Base-by-base conservation (phyloP, 2,329 filamentous ascomycete genomes). In the Dactylonectria macrodidyma region DNA sequence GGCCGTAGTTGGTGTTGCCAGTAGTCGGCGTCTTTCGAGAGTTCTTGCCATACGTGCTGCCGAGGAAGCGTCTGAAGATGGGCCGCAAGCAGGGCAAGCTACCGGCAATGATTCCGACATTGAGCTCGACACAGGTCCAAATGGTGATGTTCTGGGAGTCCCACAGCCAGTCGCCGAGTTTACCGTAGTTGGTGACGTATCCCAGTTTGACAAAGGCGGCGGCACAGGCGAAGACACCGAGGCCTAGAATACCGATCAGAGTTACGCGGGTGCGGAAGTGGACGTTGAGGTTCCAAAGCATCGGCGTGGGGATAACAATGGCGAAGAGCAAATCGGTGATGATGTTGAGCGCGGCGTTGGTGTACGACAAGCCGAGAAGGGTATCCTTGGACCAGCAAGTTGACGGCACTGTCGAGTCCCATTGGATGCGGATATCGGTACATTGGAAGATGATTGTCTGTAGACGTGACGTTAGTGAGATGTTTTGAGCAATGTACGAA, bases 361-460 rank as follows among this genome's bases (percentile, higher is more conserved):
- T 80, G 65, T 85, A 86, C 11, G 81, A 81, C 2, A 88, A 75
- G 1, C 73, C 78, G 34, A 83, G 78, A 5, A 87, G 75, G 0
- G 81, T 84, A 1, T 57, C 54, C 6, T 74, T 65, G 1, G 77
- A 64, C 81, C 84, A 88, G 68, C 86, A 88, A 1, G 76, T 80
- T 0, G 80, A 76, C 10, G 79, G 73, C 2, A 83, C 77, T 0
- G 71, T 74, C 0, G 46, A 51, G 67, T 88, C 84, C 85, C 85
- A 88, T 33, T 82, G 78, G 0, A 83, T 67, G 6, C 81, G 78
- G 1, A 87, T 75, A 48, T 87, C 80, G 6, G 79, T 81, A 56
- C 86, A 88, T 65, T 88, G 85, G 1, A 87, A 74, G 2, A 87
- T 63, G 2, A 87, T 68, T 0, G 85, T 87, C 76, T 81, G 16